These are phyloP conservation scores for Globisporangium spinosum DNA, from an alignment of 352 stramenopile genomes.

Conservation along the genomic window DNA sequence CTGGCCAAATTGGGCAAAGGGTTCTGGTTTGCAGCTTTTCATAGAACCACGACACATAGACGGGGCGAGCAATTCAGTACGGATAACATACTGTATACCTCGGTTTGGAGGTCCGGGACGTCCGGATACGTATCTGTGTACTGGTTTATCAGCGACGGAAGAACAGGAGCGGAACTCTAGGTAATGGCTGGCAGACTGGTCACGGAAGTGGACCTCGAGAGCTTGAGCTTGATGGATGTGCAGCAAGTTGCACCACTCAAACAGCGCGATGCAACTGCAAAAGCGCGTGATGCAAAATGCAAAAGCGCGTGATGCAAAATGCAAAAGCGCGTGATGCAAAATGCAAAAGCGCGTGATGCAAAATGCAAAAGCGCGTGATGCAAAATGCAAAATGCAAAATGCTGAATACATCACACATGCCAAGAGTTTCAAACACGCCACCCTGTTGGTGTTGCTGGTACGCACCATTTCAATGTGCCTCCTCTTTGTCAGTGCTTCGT, in stretches of 20 bases:
- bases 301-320: too few relatives aligned
- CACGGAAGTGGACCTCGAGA: not conserved
- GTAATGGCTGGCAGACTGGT: not conserved
- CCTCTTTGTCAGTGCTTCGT: too few relatives aligned
- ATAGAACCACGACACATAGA: not conserved
- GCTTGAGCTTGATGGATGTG: not conserved
- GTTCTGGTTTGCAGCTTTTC: slow-evolving; percentile 6
- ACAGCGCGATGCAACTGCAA: not conserved
- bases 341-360: not conserved
- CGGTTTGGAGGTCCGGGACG: not conserved
- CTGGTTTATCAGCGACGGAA: slow-evolving; percentile 1
- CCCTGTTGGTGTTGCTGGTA: too few relatives aligned
- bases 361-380: not conserved
- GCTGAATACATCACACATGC: not conserved
- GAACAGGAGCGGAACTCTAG: not conserved
- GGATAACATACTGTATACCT: not conserved
- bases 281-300: not conserved
- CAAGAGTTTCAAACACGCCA: not conserved
- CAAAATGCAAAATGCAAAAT: not conserved
- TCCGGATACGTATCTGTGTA: not conserved
- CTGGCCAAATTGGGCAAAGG: not conserved
- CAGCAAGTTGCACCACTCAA: not conserved
- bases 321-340: not conserved
- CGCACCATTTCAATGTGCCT: too few relatives aligned
- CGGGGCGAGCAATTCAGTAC: not conserved